A percentile compares a stretch with the other conserved stretches of the same genome.
phyloP scores from a whole-genome alignment of 345 rosid species.

The Salix brachista region DNA sequence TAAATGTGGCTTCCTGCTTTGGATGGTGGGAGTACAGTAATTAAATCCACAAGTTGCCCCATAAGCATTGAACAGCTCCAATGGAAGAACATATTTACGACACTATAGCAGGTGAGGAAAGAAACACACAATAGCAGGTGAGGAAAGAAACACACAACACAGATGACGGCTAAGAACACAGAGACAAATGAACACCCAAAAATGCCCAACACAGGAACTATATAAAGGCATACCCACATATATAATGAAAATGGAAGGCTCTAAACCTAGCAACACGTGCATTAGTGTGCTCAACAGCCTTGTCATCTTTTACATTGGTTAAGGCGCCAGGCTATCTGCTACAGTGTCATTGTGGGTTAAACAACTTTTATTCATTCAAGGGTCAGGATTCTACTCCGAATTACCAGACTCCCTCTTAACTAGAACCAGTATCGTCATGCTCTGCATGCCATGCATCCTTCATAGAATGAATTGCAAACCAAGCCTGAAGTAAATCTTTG shows the following conservation, averaged over 20 bases:
- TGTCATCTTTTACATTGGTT: neutral
- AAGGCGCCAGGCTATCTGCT: neutral
- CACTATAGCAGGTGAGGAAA: neutral
- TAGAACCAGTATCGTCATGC: neutral
- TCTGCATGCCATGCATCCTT: neutral
- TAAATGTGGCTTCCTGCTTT: neutral
- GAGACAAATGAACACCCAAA: neutral
- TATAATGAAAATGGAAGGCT: slow-evolving; percentile 2
- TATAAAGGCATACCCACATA: slow-evolving; percentile 5
- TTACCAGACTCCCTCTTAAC: slow-evolving; percentile 1
- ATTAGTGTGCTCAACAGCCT: slow-evolving; percentile 3
- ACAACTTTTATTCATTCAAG: neutral
- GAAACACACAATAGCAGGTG: neutral
- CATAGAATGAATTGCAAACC: neutral
- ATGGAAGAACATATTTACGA: neutral
- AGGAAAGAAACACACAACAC: neutral
- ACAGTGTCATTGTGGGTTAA: neutral
- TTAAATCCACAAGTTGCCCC: neutral
- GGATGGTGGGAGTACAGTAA: neutral
- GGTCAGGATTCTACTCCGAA: neutral
- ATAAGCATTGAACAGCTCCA: neutral
- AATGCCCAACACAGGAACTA: neutral
- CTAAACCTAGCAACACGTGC: neutral
- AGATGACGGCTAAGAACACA: neutral
- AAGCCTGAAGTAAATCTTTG: neutral